A percentile compares a stretch with the other conserved stretches of the same genome.
These are phyloP conservation scores for Besnoitia besnoiti DNA, from an alignment of 169 alveolate species.

Conservation along the genomic window DNA sequence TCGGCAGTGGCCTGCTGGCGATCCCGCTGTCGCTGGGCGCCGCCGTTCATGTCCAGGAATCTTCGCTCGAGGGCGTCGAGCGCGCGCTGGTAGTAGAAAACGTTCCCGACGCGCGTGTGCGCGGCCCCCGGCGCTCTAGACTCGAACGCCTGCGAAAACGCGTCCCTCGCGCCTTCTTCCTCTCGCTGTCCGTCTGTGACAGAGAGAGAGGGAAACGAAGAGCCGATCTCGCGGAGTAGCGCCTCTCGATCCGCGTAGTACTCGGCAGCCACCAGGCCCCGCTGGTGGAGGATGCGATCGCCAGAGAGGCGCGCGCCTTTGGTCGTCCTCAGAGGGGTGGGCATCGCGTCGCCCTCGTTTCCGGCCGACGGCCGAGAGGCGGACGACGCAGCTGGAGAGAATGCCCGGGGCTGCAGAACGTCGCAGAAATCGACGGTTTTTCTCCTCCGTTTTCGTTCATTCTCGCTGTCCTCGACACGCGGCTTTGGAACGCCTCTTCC, in stretches of 20 bases:
- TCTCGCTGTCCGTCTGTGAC: background rate
- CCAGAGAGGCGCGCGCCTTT: background rate
- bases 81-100: background rate
- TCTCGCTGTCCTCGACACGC: no score
- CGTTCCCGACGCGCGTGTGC: background rate
- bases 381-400: background rate
- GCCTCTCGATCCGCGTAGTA: constrained; percentile 38
- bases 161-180: background rate
- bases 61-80: background rate
- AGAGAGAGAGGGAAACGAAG: background rate
- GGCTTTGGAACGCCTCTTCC: no score
- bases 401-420: no score
- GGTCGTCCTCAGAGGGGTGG: background rate
- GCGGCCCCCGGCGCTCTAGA: background rate
- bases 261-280: constrained; percentile 44
- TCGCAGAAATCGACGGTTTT: no score
- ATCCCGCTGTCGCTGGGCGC: constrained; percentile 27
- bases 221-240: background rate
- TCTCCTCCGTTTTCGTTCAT: no score
- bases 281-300: background rate
- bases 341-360: background rate
- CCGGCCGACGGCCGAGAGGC: background rate
- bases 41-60: background rate
- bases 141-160: background rate
- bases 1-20: constrained; percentile 36